A percentile compares a stretch with the other conserved stretches of the same genome.
Conservation (phyloP, 805 yeast species). For the Saccharomycopsis sp. region DNA sequence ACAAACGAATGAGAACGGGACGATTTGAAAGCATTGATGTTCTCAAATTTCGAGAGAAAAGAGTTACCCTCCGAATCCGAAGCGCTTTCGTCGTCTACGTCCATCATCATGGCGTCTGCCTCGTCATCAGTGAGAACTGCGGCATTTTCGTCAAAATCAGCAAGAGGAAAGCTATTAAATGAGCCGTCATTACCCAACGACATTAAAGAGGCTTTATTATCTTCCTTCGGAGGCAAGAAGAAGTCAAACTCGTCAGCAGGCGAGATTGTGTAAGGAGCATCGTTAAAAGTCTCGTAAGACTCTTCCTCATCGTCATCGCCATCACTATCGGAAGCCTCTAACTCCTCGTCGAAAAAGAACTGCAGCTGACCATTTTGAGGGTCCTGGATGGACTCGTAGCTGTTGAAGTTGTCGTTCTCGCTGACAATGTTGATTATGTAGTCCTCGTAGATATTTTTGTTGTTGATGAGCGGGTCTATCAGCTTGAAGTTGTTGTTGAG, state of each 20-base stretch:
- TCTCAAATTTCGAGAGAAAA: slow-evolving; percentile 6
- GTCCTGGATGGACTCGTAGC: neutral
- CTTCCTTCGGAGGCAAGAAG: neutral
- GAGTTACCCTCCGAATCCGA: slow-evolving; percentile 13
- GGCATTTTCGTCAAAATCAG: slow-evolving; percentile 6
- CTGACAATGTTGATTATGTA: neutral
- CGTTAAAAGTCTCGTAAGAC: slow-evolving; percentile 34
- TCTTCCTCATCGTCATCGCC: slow-evolving; percentile 34
- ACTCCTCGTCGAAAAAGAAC: slow-evolving; percentile 16
- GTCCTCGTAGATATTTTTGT: neutral
- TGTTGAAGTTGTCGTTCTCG: slow-evolving; percentile 1
- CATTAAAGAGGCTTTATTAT: neutral
- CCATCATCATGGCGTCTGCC: slow-evolving; percentile 4
- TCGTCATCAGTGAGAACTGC: slow-evolving; percentile 5
- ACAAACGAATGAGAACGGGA: slow-evolving; percentile 16
- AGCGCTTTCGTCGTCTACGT: slow-evolving; percentile 4
- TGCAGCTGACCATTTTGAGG: neutral
- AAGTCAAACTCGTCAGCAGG: slow-evolving; percentile 24
- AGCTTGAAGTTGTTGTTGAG: neutral
- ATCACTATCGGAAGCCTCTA: slow-evolving; percentile 20
- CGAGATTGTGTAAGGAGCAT: slow-evolving; percentile 35
- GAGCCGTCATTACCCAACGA: neutral
- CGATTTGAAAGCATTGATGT: neutral
- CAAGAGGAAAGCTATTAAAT: slow-evolving; percentile 1
- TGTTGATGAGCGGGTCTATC: slow-evolving; percentile 7